Evolutionary conservation across 139 green algal genomes (phyloP), one percentile per base, ranked within the genome.

Genomic region (Spirogloea muscicola): DNA sequence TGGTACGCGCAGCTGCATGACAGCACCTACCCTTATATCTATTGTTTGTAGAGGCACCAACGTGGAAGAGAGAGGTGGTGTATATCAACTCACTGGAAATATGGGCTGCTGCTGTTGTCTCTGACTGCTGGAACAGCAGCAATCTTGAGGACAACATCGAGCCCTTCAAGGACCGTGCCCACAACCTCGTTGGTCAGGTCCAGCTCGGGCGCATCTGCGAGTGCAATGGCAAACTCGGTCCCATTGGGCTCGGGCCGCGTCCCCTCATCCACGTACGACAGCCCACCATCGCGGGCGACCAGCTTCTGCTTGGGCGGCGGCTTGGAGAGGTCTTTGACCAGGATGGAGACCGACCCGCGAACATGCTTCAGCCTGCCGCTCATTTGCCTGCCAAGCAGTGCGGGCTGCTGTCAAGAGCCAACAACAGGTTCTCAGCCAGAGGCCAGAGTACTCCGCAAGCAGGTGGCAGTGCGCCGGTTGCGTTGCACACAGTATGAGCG

Each of bases 121-220:
- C 43, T 58, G 10, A 79, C 71, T 18, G 27, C 25, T 18, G 62
- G 48, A 16, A 79, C 49, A 18, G 33, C 48, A 0, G n/a, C 4
- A 25, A 79, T 33, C 65, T 38, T 18, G 29, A 34, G 66, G 21
- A 79, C 7, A 3, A 80, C 71, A 4, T 81, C 71, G 25, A 74
- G 39, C 13, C 71, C 71, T n/a, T 79, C 71, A 65, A 79, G 9
- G 31, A 79, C 71, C 7, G 21, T 13, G 21, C 73, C 73, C n/a
- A 81, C 73, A n/a, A 81, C 73, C n/a, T 51, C 21, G 36, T 81
- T 79, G 40, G 74, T 85, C 27, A 10, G 18, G 43, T 81, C 73
- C 18, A 81, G 36, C 1, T 84, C 73, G 18, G 73, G 73, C 10
- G 48, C 78, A 21, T 80, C 73, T 36, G 25, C 62, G 34, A 36